Percentiles rank a stretch among this genome's conserved stretches.
Evolutionary conservation across 768 basidiomycete species (phyloP).

Genomic region (Tricholomella constricta): DNA sequence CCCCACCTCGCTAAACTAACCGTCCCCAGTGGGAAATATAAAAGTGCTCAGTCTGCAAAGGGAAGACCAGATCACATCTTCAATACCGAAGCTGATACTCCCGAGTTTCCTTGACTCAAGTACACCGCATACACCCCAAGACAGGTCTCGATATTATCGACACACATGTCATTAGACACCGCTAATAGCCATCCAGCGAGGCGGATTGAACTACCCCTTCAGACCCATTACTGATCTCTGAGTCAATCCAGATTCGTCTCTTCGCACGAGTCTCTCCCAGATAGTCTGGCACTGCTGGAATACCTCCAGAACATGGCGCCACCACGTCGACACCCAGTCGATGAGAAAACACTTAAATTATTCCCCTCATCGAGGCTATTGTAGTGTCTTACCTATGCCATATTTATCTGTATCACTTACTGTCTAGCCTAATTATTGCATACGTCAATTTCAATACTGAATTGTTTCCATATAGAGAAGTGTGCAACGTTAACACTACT

Average conservation of each 20-base stretch:
- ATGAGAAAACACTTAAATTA: conserved; percentile 48
- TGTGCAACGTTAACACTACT: neutral
- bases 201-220: conserved; percentile 2
- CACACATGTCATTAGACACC: conserved; percentile 19
- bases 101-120: conserved; percentile 43
- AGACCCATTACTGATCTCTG: conserved; percentile 5
- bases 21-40: conserved; percentile 69
- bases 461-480: neutral
- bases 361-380: conserved; percentile 31
- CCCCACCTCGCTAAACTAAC: conserved; percentile 48
- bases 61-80: conserved; percentile 55
- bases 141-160: conserved; percentile 21
- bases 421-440: neutral
- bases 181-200: conserved; percentile 12
- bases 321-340: conserved; percentile 67
- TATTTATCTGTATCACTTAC: neutral
- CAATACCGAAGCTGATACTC: conserved; percentile 41
- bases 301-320: conserved; percentile 67
- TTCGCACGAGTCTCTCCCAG: conserved; percentile 30
- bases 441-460: too few relatives aligned
- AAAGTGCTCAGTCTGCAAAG: conserved; percentile 69
- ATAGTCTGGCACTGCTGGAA: conserved; percentile 62
- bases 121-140: conserved; percentile 46
- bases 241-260: conserved; percentile 31
- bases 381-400: conserved; percentile 7